Evolutionary conservation across 805 yeast species (phyloP), one percentile per base, ranked within the genome.

Genomic region (Teunomyces funiuensis): DNA sequence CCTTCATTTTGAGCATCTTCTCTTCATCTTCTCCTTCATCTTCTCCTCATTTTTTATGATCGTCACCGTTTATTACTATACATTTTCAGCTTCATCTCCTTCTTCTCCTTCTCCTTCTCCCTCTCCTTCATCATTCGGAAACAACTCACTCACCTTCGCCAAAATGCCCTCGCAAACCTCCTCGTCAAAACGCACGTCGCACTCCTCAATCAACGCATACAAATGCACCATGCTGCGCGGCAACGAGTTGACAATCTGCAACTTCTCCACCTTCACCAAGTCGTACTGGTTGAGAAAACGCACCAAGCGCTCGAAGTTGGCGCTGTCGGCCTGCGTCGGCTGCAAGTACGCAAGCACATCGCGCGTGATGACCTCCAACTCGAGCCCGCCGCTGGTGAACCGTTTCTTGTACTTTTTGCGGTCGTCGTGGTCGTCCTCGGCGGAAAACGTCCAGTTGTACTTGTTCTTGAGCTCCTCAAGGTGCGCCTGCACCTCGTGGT

Each of bases 201-300:
- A 91, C 57, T 93, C 98, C 57, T 91, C 99, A 1, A 91, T 80
- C 20, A 91, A 66, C 0, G 93, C 74, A 58, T 81, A 88, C 39
- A 91, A 69, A 27, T 79, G 83, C 9, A 90, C 97, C 71, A 88
- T 66, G 4, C 88, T 79, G 34, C 83, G 70, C 1, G 99, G 99
- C 20, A 88, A 72, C 6, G 82, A 71, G 59, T 91, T 90, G 42
- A 90, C 75, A 28, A 91, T 78, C 63, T 91, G 97, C 29, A 91
- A 67, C 50, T 82, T 80, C 56, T 91, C 99, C 18, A 86, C 82
- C 60, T 88, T 86, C 65, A 84, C 89, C 40, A 91, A 67, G 20
- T 73, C 75, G 46, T 74, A 81, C 25, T 66, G 51, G 44, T 76
- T 72, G 37, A 83, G 57, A 19, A 65, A 71, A 0, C 47, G 34